These are phyloP conservation scores for Dendrobium catenatum DNA, from an alignment of 106 monocot genomes.

Conservation along the genomic window DNA sequence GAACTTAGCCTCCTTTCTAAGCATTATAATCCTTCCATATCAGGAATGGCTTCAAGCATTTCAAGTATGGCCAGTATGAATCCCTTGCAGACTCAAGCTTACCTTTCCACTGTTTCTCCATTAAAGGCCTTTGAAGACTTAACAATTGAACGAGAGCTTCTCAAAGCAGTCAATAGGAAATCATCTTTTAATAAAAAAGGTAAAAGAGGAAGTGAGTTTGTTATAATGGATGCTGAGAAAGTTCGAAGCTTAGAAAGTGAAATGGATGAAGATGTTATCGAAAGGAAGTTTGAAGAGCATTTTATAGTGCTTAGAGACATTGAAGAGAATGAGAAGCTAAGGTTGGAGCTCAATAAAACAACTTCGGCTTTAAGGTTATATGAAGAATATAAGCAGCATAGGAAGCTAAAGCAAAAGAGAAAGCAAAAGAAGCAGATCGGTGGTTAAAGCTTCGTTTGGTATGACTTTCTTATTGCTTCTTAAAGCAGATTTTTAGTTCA, in stretches of 20 bases:
- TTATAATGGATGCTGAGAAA: slow-evolving; percentile 4
- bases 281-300: slow-evolving; percentile 60
- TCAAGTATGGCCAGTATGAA: slow-evolving; percentile 49
- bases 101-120: slow-evolving; percentile 44
- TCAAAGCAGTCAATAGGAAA: slow-evolving; percentile 20
- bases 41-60: slow-evolving; percentile 64
- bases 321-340: slow-evolving; percentile 54
- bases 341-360: slow-evolving; percentile 42
- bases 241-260: slow-evolving; percentile 14
- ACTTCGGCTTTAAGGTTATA: slow-evolving; percentile 41
- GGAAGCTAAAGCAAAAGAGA: slow-evolving; percentile 21
- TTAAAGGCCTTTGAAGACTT: slow-evolving; percentile 63
- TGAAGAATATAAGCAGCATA: slow-evolving; percentile 55
- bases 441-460: neutral
- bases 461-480: neutral
- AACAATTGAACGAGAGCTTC: slow-evolving; percentile 37
- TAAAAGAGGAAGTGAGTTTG: slow-evolving; percentile 28
- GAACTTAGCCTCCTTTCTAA: slow-evolving; percentile 80
- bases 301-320: slow-evolving; percentile 50
- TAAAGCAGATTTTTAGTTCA: too few relatives aligned
- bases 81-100: slow-evolving; percentile 45
- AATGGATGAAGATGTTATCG: slow-evolving; percentile 39
- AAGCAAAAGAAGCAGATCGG: slow-evolving; percentile 17
- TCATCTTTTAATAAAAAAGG: slow-evolving; percentile 33
- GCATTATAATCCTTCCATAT: slow-evolving; percentile 74